phyloP scores from a whole-genome alignment of 306 rosid species.

The Pueraria montana region DNA sequence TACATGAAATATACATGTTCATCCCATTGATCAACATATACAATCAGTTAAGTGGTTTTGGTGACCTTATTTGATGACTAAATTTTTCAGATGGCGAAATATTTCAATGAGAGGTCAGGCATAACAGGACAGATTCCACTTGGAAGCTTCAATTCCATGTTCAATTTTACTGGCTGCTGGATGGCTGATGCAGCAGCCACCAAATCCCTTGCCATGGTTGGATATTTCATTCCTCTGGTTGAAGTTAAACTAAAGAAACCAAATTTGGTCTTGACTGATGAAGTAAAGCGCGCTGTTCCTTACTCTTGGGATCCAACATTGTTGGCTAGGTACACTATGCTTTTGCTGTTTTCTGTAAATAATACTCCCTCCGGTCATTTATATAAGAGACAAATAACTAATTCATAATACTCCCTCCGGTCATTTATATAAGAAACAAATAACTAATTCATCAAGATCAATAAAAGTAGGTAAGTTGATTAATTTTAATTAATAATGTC shows the following conservation, averaged over 20 bases:
- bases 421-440: too few species aligned
- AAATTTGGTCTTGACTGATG: constrained; percentile 15
- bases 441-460: too few species aligned
- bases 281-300: constrained; percentile 21
- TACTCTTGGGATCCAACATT: constrained; percentile 18
- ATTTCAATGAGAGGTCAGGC: constrained; percentile 72
- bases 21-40: constrained; percentile 33
- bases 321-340: constrained; percentile 13
- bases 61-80: constrained; percentile 50
- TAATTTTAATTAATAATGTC: too few species aligned
- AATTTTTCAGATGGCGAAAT: constrained; percentile 76
- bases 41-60: constrained; percentile 14
- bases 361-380: too few species aligned
- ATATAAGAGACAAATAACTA: too few species aligned
- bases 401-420: too few species aligned
- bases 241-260: background rate
- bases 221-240: constrained; percentile 12
- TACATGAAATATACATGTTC: background rate
- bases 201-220: constrained; percentile 59
- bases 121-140: constrained; percentile 67
- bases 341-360: background rate
- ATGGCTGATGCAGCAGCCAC: constrained; percentile 76
- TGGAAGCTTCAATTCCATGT: constrained; percentile 67
- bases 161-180: constrained; percentile 83
- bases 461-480: too few species aligned